These are phyloP conservation scores for Fagopyrum esculentum DNA, from an alignment of 148 eudicot genomes.

Conservation along the genomic window DNA sequence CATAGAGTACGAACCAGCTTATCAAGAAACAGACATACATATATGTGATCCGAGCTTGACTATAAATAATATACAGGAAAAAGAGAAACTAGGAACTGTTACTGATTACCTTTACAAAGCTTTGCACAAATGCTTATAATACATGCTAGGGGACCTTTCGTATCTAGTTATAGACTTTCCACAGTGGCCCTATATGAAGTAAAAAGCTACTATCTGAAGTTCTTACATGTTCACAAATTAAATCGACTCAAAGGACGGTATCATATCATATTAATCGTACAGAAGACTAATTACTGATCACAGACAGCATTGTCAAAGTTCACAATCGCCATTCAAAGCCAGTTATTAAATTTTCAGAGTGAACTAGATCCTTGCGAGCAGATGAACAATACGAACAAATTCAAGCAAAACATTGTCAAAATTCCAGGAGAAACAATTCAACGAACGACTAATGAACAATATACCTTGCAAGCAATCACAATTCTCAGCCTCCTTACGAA, in stretches of 20 bases:
- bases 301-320: not conserved
- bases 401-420: not conserved
- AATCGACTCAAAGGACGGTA: not conserved
- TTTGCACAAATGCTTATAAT: not conserved
- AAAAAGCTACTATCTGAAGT: not conserved
- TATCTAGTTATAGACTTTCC: not conserved
- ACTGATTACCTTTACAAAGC: not conserved
- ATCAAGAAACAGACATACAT: too few species aligned
- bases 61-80: not conserved
- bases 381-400: not conserved
- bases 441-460: not conserved
- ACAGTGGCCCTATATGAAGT: not conserved
- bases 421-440: not conserved
- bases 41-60: not conserved
- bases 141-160: not conserved
- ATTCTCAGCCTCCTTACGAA: constrained; percentile 78
- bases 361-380: not conserved
- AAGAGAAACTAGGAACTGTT: not conserved
- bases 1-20: not conserved
- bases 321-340: not conserved
- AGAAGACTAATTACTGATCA: not conserved
- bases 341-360: not conserved
- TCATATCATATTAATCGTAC: not conserved
- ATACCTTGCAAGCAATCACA: constrained; percentile 79
- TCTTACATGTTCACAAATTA: not conserved